Conservation (phyloP, 129 eudicot species). For the Artemisia tridentata region DNA sequence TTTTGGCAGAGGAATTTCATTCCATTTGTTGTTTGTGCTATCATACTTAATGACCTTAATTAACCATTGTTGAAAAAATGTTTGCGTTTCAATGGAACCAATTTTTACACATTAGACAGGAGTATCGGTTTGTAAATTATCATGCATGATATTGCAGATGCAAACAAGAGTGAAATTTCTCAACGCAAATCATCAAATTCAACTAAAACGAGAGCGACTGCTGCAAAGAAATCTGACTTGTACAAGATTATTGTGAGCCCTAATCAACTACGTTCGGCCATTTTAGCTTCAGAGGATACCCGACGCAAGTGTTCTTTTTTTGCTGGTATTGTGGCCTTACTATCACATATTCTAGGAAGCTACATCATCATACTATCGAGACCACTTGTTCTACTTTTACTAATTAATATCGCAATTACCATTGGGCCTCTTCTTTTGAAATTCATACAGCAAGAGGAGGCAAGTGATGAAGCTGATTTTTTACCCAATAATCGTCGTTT, state of each 20-base stretch:
- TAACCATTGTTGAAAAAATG: too few relatives aligned
- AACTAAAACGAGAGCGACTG: constrained; percentile 17
- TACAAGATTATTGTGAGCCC: constrained; percentile 36
- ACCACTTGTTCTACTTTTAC: constrained; percentile 66
- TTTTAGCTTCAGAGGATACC: constrained; percentile 53
- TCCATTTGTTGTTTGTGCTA: too few relatives aligned
- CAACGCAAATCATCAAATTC: too few relatives aligned
- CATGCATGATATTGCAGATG: too few relatives aligned
- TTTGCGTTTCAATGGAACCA: too few relatives aligned
- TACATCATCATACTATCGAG: constrained; percentile 39
- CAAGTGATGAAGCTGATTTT: constrained; percentile 34
- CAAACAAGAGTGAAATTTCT: too few relatives aligned
- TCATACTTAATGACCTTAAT: too few relatives aligned
- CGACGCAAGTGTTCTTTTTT: constrained; percentile 51
- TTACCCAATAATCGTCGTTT: constrained; percentile 45
- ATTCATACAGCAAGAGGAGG: constrained; percentile 20
- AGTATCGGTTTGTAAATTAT: too few relatives aligned
- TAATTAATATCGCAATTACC: constrained; percentile 57
- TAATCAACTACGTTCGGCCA: constrained; percentile 45
- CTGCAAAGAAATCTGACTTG: constrained; percentile 16
- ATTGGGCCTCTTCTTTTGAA: constrained; percentile 42
- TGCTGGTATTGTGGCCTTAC: constrained; percentile 52
- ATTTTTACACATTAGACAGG: too few relatives aligned
- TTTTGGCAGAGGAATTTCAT: too few relatives aligned
- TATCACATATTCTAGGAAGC: constrained; percentile 49